Conservation (phyloP, 23 red algal species). For the Gracilariopsis chorda region DNA sequence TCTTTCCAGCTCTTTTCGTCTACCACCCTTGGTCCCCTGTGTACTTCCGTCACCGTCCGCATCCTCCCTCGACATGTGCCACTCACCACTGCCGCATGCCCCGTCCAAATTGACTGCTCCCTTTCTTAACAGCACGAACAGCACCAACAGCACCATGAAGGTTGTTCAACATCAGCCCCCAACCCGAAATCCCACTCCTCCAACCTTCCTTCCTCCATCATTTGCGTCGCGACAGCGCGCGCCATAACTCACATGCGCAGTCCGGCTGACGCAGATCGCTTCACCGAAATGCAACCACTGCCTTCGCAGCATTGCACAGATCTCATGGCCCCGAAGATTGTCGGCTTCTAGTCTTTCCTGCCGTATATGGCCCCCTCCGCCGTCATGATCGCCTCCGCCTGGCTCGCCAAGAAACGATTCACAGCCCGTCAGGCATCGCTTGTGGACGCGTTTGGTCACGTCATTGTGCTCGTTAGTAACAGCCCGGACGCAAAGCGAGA, state of each 20-base stretch:
- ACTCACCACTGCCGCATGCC: too few species aligned
- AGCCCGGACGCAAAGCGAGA: slow-evolving; percentile 8
- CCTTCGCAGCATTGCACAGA: slow-evolving; percentile 20
- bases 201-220: too few species aligned
- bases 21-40: too few species aligned
- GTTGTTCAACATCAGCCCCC: too few species aligned
- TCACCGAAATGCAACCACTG: slow-evolving; percentile 9
- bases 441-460: slow-evolving; percentile 41
- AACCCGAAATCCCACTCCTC: too few species aligned
- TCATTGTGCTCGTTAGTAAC: slow-evolving; percentile 33
- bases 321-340: slow-evolving; percentile 38
- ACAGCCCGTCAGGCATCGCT: slow-evolving; percentile 22
- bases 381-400: slow-evolving; percentile 14
- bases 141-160: too few species aligned
- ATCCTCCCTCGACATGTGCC: too few species aligned
- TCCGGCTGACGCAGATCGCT: neutral
- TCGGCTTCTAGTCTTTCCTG: slow-evolving; percentile 17
- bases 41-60: too few species aligned
- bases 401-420: slow-evolving; percentile 42
- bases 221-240: slow-evolving; percentile 21
- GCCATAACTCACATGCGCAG: slow-evolving; percentile 38
- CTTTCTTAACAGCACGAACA: too few species aligned
- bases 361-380: slow-evolving; percentile 35
- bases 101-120: too few species aligned
- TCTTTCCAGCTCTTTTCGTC: too few species aligned